These are phyloP conservation scores for Neurospora tetrasperma DNA, from an alignment of 495 filamentous ascomycete genomes.

Conservation along the genomic window DNA sequence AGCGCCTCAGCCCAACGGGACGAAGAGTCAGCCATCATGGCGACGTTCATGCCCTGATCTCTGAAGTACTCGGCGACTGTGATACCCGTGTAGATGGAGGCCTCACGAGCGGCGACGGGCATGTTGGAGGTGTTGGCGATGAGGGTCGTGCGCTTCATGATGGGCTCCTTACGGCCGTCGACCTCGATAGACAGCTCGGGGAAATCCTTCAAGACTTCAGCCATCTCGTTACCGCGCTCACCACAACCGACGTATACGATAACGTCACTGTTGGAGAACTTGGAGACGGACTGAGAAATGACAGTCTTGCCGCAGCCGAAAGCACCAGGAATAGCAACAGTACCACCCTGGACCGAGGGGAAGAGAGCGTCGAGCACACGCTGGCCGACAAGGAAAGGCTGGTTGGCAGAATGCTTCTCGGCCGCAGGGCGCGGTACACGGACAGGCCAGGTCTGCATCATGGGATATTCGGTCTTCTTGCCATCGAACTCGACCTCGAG, in stretches of 20 bases:
- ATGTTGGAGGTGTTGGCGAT: conserved; percentile 99
- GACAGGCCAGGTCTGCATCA: conserved; percentile 99
- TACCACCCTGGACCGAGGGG: conserved; percentile 93
- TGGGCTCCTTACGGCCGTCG: conserved; percentile 87
- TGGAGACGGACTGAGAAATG: conserved; percentile 95
- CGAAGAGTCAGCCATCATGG: conserved; percentile 99
- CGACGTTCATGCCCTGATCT: conserved; percentile 94
- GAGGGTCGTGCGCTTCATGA: conserved; percentile 98
- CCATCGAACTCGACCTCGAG: conserved; percentile 96
- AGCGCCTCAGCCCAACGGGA: conserved; percentile 98
- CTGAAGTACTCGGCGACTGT: conserved; percentile 98
- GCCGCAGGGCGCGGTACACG: conserved; percentile 84
- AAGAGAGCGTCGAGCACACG: conserved; percentile 96
- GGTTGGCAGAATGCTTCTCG: conserved; percentile 79
- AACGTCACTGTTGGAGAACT: conserved; percentile 99
- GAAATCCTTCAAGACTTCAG: conserved; percentile 99
- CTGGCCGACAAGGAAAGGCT: conserved; percentile 92
- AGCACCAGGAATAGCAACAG: conserved; percentile 94
- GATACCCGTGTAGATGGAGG: conserved; percentile 98
- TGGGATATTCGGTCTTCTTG: conserved; percentile 78
- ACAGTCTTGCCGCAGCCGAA: conserved; percentile 99
- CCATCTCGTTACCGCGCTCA: conserved; percentile 99
- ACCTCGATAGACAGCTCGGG: conserved; percentile 88
- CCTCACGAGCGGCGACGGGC: conserved; percentile 97
- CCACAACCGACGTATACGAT: conserved; percentile 98